Evolutionary conservation across 1,284 basidiomycete genomes (phyloP), one percentile per base, ranked within the genome.

Genomic region (Apiotrichum porosum): DNA sequence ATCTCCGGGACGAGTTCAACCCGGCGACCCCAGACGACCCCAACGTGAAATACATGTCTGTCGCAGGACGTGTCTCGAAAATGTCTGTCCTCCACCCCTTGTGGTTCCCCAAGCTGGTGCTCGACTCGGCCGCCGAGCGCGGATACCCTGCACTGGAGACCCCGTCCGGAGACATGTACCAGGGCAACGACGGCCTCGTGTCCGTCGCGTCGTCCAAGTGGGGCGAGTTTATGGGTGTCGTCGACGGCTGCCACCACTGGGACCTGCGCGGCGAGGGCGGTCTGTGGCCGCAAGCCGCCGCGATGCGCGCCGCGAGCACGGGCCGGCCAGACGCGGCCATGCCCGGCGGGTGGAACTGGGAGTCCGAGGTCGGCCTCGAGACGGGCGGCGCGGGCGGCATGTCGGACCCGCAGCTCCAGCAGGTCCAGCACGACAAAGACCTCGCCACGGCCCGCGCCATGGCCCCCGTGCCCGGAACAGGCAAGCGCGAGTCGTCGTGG

Each of bases 231-330:
- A 74, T 99, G 15, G 94, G 94, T 5, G 82, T 84, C 18, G 78
- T 98, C 65, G 88, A 95, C 56, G 86, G 84, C 3, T 87, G 84
- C 59, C 93, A 99, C 75, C 95, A 98, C 68, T 99, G 95, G 95
- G 88, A 95, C 63, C 79, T 97, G 62, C 77, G 95, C 48, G 95
- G 95, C 0, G 84, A 76, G 46, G 76, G 77, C n/a, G 78, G 77
- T 6, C 34, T 74, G 0, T 73, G 76, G 52, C 72, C 71, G 3
- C 60, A 62, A 19, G 65, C 43, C 51, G 43, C 46, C 13, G 37
- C 49, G 9, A 44, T 51, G 23, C 37, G 44, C 4, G 26, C 26
- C 8, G 12, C 26, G 8, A 12, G 8, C 26, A 28, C 26, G 26
- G 61, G 55, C n/a, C 18, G 34, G 9, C 34, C 34, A 9, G 42